Conservation (phyloP, 1,284 basidiomycete species). For the Erythrobasidium hasegawianum region DNA sequence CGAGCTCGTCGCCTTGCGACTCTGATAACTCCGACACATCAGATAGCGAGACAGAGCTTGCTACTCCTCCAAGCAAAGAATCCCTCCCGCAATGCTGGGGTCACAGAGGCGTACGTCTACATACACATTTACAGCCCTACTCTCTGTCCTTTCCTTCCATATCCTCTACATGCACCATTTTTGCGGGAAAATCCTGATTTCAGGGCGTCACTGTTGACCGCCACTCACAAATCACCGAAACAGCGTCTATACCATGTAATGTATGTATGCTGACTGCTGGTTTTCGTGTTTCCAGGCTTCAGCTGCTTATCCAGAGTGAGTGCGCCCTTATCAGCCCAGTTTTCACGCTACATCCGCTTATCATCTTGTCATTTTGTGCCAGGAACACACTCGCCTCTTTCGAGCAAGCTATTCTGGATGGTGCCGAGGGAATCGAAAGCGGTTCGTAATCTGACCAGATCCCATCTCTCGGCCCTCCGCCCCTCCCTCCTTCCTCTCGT, state of each 20-base stretch:
- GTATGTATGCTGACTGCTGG: not conserved
- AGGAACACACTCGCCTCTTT: constrained; percentile 92
- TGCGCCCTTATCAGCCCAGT: constrained; percentile 34
- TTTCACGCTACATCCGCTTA: not conserved
- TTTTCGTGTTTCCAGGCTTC: constrained; percentile 11
- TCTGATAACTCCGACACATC: not conserved
- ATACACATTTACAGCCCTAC: too few species aligned
- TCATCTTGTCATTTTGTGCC: not conserved
- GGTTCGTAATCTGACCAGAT: constrained; percentile 47
- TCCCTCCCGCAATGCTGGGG: constrained; percentile 66
- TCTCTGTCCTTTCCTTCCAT: constrained; percentile 2
- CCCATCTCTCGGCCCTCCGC: not conserved
- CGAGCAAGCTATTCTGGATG: constrained; percentile 84
- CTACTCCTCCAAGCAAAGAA: not conserved
- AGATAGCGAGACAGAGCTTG: not conserved
- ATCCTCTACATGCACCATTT: too few species aligned
- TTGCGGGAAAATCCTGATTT: not conserved
- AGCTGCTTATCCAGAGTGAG: constrained; percentile 17
- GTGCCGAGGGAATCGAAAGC: constrained; percentile 91
- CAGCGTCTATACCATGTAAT: too few species aligned
- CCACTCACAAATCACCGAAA: too few species aligned
- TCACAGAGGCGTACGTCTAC: constrained; percentile 85
- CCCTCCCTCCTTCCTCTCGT: not conserved
- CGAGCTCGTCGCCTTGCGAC: too few species aligned
- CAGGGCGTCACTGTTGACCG: not conserved